Percentiles rank a stretch among this genome's conserved stretches.
phyloP scores from a whole-genome alignment of 805 yeast species.

The Wickerhamomyces queroliae region DNA sequence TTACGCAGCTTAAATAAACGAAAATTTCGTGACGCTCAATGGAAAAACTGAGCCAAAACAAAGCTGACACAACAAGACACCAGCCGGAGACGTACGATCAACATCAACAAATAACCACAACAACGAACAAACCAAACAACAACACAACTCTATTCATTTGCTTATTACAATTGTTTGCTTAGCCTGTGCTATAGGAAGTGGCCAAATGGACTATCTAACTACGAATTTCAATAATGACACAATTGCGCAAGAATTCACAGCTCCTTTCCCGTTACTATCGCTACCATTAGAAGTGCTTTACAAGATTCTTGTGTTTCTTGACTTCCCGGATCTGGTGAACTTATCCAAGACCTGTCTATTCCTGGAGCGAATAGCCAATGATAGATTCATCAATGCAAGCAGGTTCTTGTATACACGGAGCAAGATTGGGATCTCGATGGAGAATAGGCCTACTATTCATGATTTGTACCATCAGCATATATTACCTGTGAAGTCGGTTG shows the following conservation, averaged over 20 bases:
- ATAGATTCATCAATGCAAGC: slow-evolving; percentile 15
- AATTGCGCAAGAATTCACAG: not conserved
- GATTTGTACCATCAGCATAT: slow-evolving; percentile 14
- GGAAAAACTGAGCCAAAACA: no score
- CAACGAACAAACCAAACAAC: no score
- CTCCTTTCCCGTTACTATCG: not conserved
- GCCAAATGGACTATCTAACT: not conserved
- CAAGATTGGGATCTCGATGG: slow-evolving; percentile 13
- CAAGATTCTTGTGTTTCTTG: not conserved
- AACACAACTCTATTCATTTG: no score
- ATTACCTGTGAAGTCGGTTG: slow-evolving; percentile 8
- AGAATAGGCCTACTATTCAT: slow-evolving; percentile 10
- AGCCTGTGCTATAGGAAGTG: no score
- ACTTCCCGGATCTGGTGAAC: not conserved
- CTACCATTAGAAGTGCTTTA: not conserved
- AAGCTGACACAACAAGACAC: no score
- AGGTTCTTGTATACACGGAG: slow-evolving; percentile 16
- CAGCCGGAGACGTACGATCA: no score
- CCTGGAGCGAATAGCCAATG: slow-evolving; percentile 13
- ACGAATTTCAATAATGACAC: not conserved
- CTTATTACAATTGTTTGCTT: no score
- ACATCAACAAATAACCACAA: no score
- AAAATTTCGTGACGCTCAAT: no score
- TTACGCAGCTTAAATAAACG: no score
- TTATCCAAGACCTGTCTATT: slow-evolving; percentile 21